Evolutionary conservation across 2,329 filamentous ascomycete genomes (phyloP).

Genomic region (Aspergillus tubingensis): DNA sequence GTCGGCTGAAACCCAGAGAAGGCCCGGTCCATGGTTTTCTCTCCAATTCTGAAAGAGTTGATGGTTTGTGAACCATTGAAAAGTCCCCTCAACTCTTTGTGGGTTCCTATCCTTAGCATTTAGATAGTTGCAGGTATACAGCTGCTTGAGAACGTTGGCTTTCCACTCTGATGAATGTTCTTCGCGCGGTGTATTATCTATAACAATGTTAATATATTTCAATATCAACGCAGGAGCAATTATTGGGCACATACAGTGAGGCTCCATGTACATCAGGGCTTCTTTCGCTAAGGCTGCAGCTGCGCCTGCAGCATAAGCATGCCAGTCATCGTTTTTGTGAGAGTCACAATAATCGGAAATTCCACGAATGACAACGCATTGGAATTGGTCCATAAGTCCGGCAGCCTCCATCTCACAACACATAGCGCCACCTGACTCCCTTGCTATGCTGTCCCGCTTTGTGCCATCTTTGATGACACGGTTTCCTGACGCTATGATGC

Average conservation of each 20-base stretch:
- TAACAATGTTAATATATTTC: background rate
- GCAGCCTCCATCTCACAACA: too few relatives aligned
- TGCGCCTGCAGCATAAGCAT: constrained; percentile 5
- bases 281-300: constrained; percentile 2
- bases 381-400: constrained; percentile 8
- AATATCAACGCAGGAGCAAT: too few relatives aligned
- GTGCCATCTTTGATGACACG: background rate
- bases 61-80: constrained; percentile 33
- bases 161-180: background rate
- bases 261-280: background rate
- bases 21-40: constrained; percentile 10
- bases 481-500: background rate
- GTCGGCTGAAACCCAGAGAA: constrained; percentile 33
- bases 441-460: too few relatives aligned
- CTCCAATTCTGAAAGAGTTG: constrained; percentile 20
- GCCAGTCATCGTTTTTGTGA: constrained; percentile 2
- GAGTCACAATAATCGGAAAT: constrained; percentile 23
- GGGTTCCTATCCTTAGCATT: background rate
- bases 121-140: background rate
- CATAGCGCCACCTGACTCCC: too few relatives aligned
- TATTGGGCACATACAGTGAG: background rate
- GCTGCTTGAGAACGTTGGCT: background rate
- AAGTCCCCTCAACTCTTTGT: constrained; percentile 24
- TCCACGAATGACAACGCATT: constrained; percentile 19
- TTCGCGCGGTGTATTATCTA: background rate